Conservation (phyloP, 306 rosid genomes). For the Sindora glabra region DNA sequence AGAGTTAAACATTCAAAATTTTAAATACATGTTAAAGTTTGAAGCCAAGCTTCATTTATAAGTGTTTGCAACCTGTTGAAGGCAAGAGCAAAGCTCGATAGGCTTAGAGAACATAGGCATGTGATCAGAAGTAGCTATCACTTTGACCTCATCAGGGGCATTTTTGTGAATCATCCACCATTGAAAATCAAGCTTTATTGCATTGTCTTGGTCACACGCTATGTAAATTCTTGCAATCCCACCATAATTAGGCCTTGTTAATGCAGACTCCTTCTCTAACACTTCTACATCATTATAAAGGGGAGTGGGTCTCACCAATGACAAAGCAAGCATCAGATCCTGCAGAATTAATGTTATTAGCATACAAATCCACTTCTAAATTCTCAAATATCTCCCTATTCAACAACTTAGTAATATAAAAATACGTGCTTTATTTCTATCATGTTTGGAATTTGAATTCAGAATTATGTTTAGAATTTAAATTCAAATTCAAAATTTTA, state of each 20-base stretch:
- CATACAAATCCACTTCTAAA: no score
- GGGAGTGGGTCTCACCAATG: neutral
- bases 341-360: no score
- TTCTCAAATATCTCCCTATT: no score
- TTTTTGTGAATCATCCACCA: conserved; percentile 22
- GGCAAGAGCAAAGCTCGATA: conserved; percentile 9
- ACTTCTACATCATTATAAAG: neutral
- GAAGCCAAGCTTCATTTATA: conserved; percentile 20
- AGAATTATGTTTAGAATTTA: no score
- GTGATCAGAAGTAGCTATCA: conserved; percentile 22
- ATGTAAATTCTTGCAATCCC: conserved; percentile 22
- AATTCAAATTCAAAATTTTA: no score
- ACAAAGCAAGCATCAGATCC: conserved; percentile 9
- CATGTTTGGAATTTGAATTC: no score
- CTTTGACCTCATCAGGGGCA: conserved; percentile 22
- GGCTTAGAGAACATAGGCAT: conserved; percentile 30
- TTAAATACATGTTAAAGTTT: no score
- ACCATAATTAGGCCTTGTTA: conserved; percentile 16
- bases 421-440: no score
- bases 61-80: neutral
- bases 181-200: neutral
- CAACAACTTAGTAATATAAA: no score
- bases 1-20: no score
- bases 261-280: neutral
- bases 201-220: conserved; percentile 12